Evolutionary conservation across 1,139 yeast species (phyloP).

Genomic region (Nakaseomyces kungkrabaensis): DNA sequence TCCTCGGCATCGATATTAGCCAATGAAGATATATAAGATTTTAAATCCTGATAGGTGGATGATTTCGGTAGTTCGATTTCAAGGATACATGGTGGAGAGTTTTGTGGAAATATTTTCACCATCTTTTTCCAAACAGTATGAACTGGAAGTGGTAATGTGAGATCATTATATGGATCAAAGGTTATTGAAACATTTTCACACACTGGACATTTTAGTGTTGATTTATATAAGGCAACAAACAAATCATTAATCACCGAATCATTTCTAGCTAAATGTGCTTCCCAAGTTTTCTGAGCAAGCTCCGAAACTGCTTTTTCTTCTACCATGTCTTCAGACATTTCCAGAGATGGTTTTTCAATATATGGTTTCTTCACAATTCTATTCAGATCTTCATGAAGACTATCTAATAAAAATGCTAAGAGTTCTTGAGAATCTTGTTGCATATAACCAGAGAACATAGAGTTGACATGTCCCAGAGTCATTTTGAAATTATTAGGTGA

Average conservation of each 20-base stretch:
- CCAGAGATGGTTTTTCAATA: constrained; percentile 77
- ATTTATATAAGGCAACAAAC: constrained; percentile 84
- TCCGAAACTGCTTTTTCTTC: constrained; percentile 45
- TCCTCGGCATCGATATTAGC: constrained; percentile 36
- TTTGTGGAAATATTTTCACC: constrained; percentile 51
- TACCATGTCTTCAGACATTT: constrained; percentile 43
- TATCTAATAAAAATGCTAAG: constrained; percentile 79
- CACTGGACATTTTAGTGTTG: constrained; percentile 79
- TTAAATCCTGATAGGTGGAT: constrained; percentile 55
- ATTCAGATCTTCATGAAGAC: constrained; percentile 88
- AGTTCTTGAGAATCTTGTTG: constrained; percentile 98
- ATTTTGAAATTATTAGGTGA: constrained; percentile 72
- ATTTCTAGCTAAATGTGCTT: constrained; percentile 66
- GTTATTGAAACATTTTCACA: constrained; percentile 78
- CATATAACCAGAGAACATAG: constrained; percentile 76
- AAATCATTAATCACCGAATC: constrained; percentile 79
- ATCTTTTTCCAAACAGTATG: constrained; percentile 64
- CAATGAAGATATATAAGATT: constrained; percentile 48
- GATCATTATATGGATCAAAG: constrained; percentile 88
- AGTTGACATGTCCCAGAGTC: constrained; percentile 69
- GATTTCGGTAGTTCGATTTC: constrained; percentile 67
- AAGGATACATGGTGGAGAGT: constrained; percentile 40
- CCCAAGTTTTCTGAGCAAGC: constrained; percentile 74
- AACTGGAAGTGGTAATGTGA: constrained; percentile 82
- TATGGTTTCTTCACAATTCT: constrained; percentile 74